Percentiles rank a stretch among this genome's conserved stretches.
phyloP scores from a whole-genome alignment of 1,284 basidiomycete species.

The Malassezia yamatoensis region DNA sequence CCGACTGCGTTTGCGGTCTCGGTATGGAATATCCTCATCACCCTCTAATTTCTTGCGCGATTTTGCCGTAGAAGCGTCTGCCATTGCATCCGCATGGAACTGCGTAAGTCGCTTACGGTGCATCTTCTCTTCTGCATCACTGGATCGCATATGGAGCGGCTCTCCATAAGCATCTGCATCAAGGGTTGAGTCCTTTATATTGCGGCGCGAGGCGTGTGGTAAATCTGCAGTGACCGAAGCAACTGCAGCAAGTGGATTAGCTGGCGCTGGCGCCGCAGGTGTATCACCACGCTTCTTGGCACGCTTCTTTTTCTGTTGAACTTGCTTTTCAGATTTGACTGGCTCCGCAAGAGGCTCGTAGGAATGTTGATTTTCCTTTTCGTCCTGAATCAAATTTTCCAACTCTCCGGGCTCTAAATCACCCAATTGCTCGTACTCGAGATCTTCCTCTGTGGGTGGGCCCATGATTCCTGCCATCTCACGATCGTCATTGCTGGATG shows the following conservation, averaged over 20 bases:
- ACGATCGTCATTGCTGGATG: conserved; percentile 16
- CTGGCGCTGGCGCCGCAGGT: neutral
- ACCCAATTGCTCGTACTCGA: conserved; percentile 16
- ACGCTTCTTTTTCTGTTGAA: conserved; percentile 9
- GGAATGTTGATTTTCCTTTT: conserved; percentile 18
- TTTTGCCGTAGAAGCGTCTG: conserved; percentile 14
- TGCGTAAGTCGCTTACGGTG: conserved; percentile 30
- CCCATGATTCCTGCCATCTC: conserved; percentile 28
- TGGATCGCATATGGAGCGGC: conserved; percentile 27
- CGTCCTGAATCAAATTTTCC: conserved; percentile 31
- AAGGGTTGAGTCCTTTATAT: neutral
- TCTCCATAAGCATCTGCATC: conserved; percentile 30
- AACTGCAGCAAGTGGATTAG: conserved; percentile 8
- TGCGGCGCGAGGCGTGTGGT: neutral
- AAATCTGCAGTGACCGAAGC: conserved; percentile 22
- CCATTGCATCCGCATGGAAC: conserved; percentile 39
- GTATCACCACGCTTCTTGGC: conserved; percentile 2
- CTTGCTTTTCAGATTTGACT: conserved; percentile 2
- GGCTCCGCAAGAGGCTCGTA: conserved; percentile 28
- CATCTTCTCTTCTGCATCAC: conserved; percentile 36
- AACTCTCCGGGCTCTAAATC: conserved; percentile 21
- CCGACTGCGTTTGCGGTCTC: conserved; percentile 37
- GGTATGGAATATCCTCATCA: conserved; percentile 45
- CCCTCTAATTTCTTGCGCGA: conserved; percentile 32
- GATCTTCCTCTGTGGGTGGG: conserved; percentile 29